Evolutionary conservation across 345 rosid species (phyloP).

Genomic region (Brassica juncea): DNA sequence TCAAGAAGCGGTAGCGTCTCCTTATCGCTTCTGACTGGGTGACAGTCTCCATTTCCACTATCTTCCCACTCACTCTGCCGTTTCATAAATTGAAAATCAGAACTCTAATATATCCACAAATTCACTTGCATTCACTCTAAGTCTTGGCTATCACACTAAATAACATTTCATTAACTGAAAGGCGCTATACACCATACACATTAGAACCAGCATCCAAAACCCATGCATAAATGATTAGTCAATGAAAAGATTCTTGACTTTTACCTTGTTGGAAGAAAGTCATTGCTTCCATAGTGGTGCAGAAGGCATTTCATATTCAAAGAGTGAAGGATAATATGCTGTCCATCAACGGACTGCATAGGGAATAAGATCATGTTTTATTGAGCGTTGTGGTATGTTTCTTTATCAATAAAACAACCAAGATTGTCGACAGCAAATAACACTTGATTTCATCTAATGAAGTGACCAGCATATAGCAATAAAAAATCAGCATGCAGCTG

Average conservation of each 20-base stretch:
- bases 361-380: too few species aligned
- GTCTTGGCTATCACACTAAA: neutral
- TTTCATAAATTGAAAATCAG: conserved; percentile 18
- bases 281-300: conserved; percentile 84
- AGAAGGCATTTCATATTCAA: conserved; percentile 86
- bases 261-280: conserved; percentile 59
- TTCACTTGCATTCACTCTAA: neutral
- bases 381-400: neutral
- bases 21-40: conserved; percentile 85
- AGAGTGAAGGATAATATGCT: conserved; percentile 82
- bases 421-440: conserved; percentile 3
- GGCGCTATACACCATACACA: neutral
- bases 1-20: conserved; percentile 81
- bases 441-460: neutral
- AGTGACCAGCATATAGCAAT: neutral
- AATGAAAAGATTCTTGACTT: conserved; percentile 1
- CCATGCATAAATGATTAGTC: neutral
- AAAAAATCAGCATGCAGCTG: conserved; percentile 14
- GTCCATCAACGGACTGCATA: conserved; percentile 88
- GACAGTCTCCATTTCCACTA: conserved; percentile 78
- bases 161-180: neutral
- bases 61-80: conserved; percentile 77
- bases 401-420: neutral
- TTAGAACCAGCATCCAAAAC: neutral
- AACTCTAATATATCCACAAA: neutral